Base-by-base conservation (phyloP, 306 rosid genomes). In the Comarum palustre region DNA sequence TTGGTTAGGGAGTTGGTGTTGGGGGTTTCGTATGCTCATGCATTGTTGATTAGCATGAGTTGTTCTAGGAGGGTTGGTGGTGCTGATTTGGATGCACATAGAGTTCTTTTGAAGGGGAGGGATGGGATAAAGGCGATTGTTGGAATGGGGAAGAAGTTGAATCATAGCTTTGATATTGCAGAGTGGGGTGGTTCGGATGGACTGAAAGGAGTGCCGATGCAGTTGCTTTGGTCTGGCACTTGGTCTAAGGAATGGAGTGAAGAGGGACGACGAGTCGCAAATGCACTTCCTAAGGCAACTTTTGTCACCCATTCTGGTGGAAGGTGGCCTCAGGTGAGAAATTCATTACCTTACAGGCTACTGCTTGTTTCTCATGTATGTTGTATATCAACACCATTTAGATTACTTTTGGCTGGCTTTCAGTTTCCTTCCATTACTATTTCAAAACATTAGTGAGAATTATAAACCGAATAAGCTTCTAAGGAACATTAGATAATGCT, bases 241-340 rank as follows among this genome's bases (percentile, higher is more conserved):
- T 94, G 95, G 96, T 91, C 97, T 34, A 54, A 88, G 62, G 95
- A 89, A 82, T 94, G 99, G 97, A 91, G 77, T n/a, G 80, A 62
- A 2, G 93, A 84, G 73, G 99, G 99, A 47, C 46, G 45, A n/a
- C 89, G 91, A 12, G 85, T 94, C 55, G 90, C 95, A 0, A 55
- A 29, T 8, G 85, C 84, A 5, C 93, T 94, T 76, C 92, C 95
- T 0, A 90, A n/a, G 66, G 96, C 96, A 0, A 78, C 36, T 32
- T 88, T 91, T 80, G 79, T 76, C 64, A 73, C 83, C 6, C 97
- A 94, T 82, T 82, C 96, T 20, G 95, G 97, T 14, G 91, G 96
- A 34, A 84, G 95, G 36, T 91, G 97, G 97, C 86, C 95, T 79
- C 99, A 94, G 96, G 98, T 92, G 73, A 85, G 82, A 63, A 66